Evolutionary conservation across 2,329 filamentous ascomycete species (phyloP), one percentile per base, ranked within the genome.

Genomic region (Penicillium nordicum): DNA sequence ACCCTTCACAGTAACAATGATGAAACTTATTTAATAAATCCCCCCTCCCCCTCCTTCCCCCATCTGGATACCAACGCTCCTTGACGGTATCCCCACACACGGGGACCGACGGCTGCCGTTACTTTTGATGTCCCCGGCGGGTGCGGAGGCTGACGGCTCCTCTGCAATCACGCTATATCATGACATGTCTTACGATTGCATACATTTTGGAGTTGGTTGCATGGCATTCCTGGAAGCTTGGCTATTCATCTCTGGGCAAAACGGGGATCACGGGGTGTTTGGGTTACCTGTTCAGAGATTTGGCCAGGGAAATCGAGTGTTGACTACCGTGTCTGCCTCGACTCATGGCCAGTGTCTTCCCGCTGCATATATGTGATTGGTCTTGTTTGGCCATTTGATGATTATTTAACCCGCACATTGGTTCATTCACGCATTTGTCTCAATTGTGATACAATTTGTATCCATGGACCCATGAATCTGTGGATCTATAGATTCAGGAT

Each of bases 131-230:
- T 37, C 44, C 11, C 16, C 29, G n/a, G 51, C 37, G 8, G 18
- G 30, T 54, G 57, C 63, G 52, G 29, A 42, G 41, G n/a, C 21
- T 11, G 18, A 37, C 37, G 18, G 18, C 16, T 34, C 49, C 41
- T 29, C 16, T 32, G 45, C 38, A 42, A 36, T 47, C 53, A 43
- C 51, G 45, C 45, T 44, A 60, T 53, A 57, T 56, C 53, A 60
- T 58, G 60, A 68, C 60, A 70, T 62, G 66, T 68, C 55, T 72
- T 67, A 72, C 57, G 70, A 73, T 67, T 72, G 70, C 70, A 73
- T 73, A 64, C 57, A 63, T 60, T 58, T 59, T 62, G 70, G 69
- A 69, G 69, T 73, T 71, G 63, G 58, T 67, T 69, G 63, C 66
- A 66, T 70, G 58, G 59, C 64, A 60, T 63, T 65, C 57, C 58